Percentiles rank a stretch among this genome's conserved stretches.
Evolutionary conservation across 129 eudicot species (phyloP).

Genomic region (Saposhnikovia divaricata): DNA sequence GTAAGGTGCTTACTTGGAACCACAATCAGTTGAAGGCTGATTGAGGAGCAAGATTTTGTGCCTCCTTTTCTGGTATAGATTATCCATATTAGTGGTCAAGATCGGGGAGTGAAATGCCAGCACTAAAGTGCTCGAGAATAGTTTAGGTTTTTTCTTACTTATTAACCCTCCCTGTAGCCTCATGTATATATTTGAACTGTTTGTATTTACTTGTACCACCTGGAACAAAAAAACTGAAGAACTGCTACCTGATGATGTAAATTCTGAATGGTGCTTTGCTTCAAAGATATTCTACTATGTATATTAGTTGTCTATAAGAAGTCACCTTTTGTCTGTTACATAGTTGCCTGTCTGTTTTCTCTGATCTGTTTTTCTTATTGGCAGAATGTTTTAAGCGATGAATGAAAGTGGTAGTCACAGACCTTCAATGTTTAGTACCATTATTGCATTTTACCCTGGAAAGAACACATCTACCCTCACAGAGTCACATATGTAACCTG

Average conservation of each 20-base stretch:
- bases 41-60: slow-evolving; percentile 47
- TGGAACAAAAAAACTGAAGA: background rate
- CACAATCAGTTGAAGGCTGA: slow-evolving; percentile 35
- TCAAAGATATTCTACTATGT: background rate
- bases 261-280: background rate
- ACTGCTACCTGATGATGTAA: background rate
- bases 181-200: slow-evolving; percentile 23
- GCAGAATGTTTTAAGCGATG: background rate
- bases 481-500: background rate
- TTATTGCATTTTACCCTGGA: background rate
- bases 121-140: slow-evolving; percentile 29
- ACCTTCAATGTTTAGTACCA: background rate
- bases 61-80: slow-evolving; percentile 12
- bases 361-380: background rate
- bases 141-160: slow-evolving; percentile 14
- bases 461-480: background rate
- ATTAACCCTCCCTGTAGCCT: slow-evolving; percentile 1
- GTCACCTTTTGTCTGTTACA: background rate
- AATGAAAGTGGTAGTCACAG: background rate
- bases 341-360: background rate
- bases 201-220: slow-evolving; percentile 9
- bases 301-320: background rate
- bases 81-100: background rate
- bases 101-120: slow-evolving; percentile 15
- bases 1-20: slow-evolving; percentile 37